Percentiles rank a stretch among this genome's conserved stretches.
Evolutionary conservation across 306 rosid genomes (phyloP).

Genomic region (Cucurbita maxima): DNA sequence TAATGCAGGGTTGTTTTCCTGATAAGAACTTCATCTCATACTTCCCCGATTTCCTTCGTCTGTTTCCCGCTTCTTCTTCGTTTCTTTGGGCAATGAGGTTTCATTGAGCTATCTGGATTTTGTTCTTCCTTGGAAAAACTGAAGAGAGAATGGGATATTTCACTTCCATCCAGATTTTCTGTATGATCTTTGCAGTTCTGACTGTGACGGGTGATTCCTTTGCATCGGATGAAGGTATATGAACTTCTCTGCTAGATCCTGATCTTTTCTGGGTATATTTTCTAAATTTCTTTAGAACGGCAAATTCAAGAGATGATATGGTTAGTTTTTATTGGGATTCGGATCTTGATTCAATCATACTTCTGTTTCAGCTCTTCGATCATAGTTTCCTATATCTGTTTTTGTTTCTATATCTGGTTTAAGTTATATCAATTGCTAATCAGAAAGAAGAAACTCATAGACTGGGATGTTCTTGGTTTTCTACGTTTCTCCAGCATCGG

Average conservation of each 20-base stretch:
- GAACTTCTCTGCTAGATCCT: constrained; percentile 37
- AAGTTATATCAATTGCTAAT: not conserved
- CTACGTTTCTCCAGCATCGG: constrained; percentile 33
- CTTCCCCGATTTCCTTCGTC: not conserved
- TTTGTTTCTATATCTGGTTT: not conserved
- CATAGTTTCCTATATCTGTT: not conserved
- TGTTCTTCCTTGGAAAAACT: constrained; percentile 14
- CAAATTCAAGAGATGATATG: not conserved
- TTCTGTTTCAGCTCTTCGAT: not conserved
- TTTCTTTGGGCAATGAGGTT: constrained; percentile 17
- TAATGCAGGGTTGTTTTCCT: not conserved
- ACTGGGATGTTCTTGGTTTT: not conserved
- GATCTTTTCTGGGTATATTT: constrained; percentile 1
- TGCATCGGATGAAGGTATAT: constrained; percentile 53
- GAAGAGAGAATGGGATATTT: constrained; percentile 36
- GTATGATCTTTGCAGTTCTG: constrained; percentile 30
- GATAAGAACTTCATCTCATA: not conserved
- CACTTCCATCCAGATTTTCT: constrained; percentile 33
- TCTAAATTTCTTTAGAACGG: not conserved
- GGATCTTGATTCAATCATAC: not conserved
- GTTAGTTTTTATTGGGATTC: not conserved
- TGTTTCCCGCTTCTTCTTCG: constrained; percentile 1
- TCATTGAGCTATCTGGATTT: constrained; percentile 27
- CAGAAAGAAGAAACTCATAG: not conserved
- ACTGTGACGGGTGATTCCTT: constrained; percentile 30